Evolutionary conservation across 805 yeast genomes (phyloP), one percentile per base, ranked within the genome.

Genomic region (Spathaspora boniae): DNA sequence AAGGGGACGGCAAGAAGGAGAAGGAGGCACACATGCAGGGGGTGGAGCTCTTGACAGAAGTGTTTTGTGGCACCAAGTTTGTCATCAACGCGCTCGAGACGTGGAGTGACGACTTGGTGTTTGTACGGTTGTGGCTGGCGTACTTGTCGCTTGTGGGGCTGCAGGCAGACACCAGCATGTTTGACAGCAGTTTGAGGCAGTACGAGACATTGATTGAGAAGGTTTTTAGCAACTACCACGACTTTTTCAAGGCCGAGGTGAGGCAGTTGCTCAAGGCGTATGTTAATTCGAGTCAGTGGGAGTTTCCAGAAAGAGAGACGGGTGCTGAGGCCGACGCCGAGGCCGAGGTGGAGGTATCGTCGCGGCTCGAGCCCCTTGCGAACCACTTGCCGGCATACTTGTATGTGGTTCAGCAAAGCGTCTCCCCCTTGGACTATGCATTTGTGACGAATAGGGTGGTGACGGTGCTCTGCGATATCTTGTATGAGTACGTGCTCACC

Each of bases 21-120:
- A 27, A 28, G 15, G 38, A 26, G n/a, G 37, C 33, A 14, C 26
- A 38, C 6, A 8, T 57, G n/a, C 48, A 50, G 19, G 60, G 58
- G 2, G 43, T 65, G 17, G 50, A 51, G 27, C 39, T 38, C 27
- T 48, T 66, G 31, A 55, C 65, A 2, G 59, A 56, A 16, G 40
- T 66, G 2, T 63, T 53, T 34, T 64, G 71, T 30, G 60, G 56
- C 57, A 45, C 61, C 6, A 53, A 55, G 30, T 67, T 51, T 34
- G 44, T 62, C 1, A 26, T 37, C 4, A 48, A 50, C 24, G 41
- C 53, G 15, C 48, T 67, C 44, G 64, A 62, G 26, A 51, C 50
- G 34, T 63, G 72, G 71, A 54, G 65, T 19, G 58, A 56, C 26
- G 64, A 65, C 23, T 48, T 67, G 27, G 53, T 65, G 4, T 68